A percentile compares a stretch with the other conserved stretches of the same genome.
Conservation (phyloP, 306 rosid genomes). For the Cucurbita maxima region DNA sequence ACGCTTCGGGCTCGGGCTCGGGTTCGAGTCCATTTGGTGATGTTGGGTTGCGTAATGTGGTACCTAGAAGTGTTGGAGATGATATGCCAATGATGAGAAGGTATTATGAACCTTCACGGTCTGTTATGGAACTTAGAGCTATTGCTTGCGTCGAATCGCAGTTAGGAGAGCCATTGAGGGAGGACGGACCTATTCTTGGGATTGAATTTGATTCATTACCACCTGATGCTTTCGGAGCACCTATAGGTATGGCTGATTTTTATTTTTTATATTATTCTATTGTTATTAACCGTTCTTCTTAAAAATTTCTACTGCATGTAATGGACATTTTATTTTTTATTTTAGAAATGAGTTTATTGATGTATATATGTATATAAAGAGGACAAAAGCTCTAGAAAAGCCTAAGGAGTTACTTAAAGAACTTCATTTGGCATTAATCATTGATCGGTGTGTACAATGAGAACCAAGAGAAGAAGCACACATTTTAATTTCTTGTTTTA, state of each 20-base stretch:
- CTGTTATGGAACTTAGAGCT: conserved; percentile 66
- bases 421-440: neutral
- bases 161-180: conserved; percentile 83
- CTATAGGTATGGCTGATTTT: conserved; percentile 37
- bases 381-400: neutral
- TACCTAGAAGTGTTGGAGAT: conserved; percentile 28
- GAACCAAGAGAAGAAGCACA: neutral
- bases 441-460: neutral
- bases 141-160: conserved; percentile 92
- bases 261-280: neutral
- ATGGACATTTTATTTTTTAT: neutral
- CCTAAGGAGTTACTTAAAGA: neutral
- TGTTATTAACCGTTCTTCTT: conserved; percentile 10
- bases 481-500: neutral
- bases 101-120: conserved; percentile 56
- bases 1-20: conserved; percentile 88
- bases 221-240: conserved; percentile 96
- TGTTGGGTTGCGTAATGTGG: conserved; percentile 40
- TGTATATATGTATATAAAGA: neutral
- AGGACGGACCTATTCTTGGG: conserved; percentile 84
- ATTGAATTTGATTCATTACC: conserved; percentile 86
- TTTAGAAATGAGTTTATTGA: neutral
- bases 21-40: conserved; percentile 70
- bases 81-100: conserved; percentile 31
- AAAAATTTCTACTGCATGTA: neutral